Evolutionary conservation across 176 grass and related monocot genomes (phyloP).

Genomic region (Zea mays): DNA sequence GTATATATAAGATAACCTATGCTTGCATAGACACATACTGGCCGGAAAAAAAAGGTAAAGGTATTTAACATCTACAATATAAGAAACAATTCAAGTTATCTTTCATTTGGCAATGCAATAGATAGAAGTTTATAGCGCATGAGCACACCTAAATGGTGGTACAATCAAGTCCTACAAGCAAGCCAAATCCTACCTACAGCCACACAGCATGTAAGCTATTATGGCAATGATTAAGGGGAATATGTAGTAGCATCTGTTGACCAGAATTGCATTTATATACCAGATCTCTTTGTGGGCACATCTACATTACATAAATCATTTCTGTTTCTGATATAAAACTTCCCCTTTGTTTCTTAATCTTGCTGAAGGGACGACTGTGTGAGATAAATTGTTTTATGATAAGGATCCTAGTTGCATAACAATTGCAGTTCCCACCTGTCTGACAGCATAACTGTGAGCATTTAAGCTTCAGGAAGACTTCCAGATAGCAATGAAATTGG

Average conservation of each 20-base stretch:
- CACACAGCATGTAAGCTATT: not conserved
- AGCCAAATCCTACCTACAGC: constrained; percentile 15
- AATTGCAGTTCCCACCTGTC: constrained; percentile 20
- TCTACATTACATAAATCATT: constrained; percentile 1
- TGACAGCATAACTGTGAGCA: constrained; percentile 26
- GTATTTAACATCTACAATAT: constrained; percentile 6
- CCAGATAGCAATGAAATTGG: constrained; percentile 29
- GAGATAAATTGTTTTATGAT: no score
- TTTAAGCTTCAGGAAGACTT: constrained; percentile 33
- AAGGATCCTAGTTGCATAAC: not conserved
- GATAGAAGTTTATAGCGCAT: not conserved
- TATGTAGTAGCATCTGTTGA: not conserved
- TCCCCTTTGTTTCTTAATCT: no score
- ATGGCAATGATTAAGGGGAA: constrained; percentile 20
- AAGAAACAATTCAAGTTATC: not conserved
- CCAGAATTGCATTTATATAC: constrained; percentile 5
- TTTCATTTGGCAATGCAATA: not conserved
- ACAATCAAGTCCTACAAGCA: constrained; percentile 1
- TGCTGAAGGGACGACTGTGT: no score
- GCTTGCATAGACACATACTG: not conserved
- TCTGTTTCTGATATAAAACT: no score
- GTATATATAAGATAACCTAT: not conserved
- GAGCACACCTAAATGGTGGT: not conserved
- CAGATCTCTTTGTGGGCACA: not conserved
- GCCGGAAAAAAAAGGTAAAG: not conserved